These are phyloP conservation scores for Monosporascus sp. DNA, from an alignment of 2,329 filamentous ascomycete species.

Conservation along the genomic window DNA sequence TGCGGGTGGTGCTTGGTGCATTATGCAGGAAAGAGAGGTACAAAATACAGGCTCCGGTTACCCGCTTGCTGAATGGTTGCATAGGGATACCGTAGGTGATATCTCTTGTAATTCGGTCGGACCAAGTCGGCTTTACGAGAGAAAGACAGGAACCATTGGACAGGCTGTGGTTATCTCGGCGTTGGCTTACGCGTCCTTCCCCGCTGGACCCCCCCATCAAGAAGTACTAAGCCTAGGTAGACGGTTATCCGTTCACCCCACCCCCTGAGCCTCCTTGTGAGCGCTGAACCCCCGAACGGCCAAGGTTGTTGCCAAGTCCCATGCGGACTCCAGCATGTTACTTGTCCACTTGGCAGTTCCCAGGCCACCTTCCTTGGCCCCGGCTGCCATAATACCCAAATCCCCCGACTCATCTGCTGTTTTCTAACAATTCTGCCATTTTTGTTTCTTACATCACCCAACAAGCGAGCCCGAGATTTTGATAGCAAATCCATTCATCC, in stretches of 20 bases:
- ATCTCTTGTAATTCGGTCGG: neutral
- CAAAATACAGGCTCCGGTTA: too few relatives aligned
- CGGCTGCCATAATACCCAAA: constrained; percentile 15
- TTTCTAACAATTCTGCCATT: constrained; percentile 7
- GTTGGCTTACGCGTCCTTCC: constrained; percentile 32
- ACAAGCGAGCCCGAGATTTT: neutral
- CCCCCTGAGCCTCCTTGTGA: neutral
- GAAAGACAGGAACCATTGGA: constrained; percentile 6
- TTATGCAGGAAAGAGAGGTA: neutral
- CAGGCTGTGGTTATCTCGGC: constrained; percentile 13
- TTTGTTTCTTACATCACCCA: neutral
- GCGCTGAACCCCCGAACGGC: neutral
- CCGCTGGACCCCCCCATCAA: constrained; percentile 22
- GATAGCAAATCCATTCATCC: too few relatives aligned
- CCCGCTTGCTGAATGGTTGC: too few relatives aligned
- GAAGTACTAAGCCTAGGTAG: constrained; percentile 11
- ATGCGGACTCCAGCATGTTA: constrained; percentile 11
- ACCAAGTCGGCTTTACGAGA: neutral
- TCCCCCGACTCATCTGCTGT: constrained; percentile 12
- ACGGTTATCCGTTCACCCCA: constrained; percentile 1
- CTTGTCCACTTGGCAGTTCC: neutral
- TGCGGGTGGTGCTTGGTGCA: neutral
- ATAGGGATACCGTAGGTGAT: neutral
- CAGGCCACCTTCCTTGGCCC: constrained; percentile 7
- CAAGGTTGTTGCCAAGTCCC: neutral